A percentile compares a stretch with the other conserved stretches of the same genome.
Evolutionary conservation across 345 rosid species (phyloP).

Genomic region (Jatropha curcas): DNA sequence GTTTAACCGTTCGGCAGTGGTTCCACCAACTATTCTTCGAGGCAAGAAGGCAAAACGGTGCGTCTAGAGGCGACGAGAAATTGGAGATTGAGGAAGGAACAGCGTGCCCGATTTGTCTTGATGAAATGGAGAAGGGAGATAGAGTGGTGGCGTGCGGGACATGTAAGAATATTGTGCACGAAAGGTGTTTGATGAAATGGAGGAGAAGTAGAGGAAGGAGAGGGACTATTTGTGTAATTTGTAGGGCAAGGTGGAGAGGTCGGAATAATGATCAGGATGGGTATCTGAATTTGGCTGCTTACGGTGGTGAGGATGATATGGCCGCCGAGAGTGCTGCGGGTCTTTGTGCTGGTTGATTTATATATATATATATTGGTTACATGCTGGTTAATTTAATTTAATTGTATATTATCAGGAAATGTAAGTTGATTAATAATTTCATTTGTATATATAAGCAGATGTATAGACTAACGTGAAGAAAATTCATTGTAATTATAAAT

Average conservation of each 20-base stretch:
- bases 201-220: constrained; percentile 72
- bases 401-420: too few species aligned
- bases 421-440: too few species aligned
- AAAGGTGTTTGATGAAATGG: constrained; percentile 79
- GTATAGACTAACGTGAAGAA: too few species aligned
- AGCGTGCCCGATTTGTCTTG: constrained; percentile 72
- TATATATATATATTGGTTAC: neutral
- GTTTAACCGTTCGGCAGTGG: constrained; percentile 46
- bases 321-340: too few species aligned
- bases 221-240: constrained; percentile 64
- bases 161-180: constrained; percentile 72
- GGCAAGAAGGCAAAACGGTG: too few species aligned
- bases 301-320: constrained; percentile 38
- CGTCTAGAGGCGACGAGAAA: too few species aligned
- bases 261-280: constrained; percentile 24
- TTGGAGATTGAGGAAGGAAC: constrained; percentile 41
- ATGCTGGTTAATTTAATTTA: neutral
- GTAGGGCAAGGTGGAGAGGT: constrained; percentile 77
- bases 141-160: constrained; percentile 56
- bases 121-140: constrained; percentile 49
- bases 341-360: constrained; percentile 17
- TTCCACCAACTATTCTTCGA: constrained; percentile 59
- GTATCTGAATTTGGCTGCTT: constrained; percentile 75
- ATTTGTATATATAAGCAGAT: too few species aligned
- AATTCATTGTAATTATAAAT: too few species aligned